These are phyloP conservation scores for Fusarium subglutinans DNA, from an alignment of 2,329 filamentous ascomycete species.

Conservation along the genomic window DNA sequence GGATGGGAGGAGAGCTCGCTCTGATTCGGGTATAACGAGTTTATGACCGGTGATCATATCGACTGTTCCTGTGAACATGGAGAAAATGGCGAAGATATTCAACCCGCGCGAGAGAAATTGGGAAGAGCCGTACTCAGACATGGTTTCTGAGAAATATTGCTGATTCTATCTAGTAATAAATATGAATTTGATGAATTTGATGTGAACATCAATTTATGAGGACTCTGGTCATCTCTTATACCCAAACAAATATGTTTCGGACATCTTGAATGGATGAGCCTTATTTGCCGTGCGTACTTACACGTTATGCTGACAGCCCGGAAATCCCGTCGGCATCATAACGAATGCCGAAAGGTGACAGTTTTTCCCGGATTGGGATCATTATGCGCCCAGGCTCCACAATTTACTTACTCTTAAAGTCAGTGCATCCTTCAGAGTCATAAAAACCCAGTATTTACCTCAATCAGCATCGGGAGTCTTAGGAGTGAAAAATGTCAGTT, in stretches of 20 bases:
- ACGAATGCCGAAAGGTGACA: neutral
- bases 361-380: neutral
- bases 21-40: neutral
- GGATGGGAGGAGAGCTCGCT: neutral
- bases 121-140: neutral
- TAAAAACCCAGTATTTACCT: neutral
- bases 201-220: fast-evolving
- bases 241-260: fast-evolving
- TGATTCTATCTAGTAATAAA: neutral
- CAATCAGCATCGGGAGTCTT: neutral
- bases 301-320: neutral
- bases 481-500: neutral
- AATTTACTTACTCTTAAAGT: neutral
- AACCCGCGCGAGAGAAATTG: neutral
- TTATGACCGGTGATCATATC: neutral
- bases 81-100: conserved; percentile 5
- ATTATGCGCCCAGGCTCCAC: neutral
- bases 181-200: too few species aligned
- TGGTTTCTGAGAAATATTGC: neutral
- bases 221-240: neutral
- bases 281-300: neutral
- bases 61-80: neutral
- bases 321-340: neutral
- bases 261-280: neutral
- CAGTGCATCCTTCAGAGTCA: neutral